phyloP scores from a whole-genome alignment of 176 grass and related monocot species.

The maize (Zea mays) region DNA sequence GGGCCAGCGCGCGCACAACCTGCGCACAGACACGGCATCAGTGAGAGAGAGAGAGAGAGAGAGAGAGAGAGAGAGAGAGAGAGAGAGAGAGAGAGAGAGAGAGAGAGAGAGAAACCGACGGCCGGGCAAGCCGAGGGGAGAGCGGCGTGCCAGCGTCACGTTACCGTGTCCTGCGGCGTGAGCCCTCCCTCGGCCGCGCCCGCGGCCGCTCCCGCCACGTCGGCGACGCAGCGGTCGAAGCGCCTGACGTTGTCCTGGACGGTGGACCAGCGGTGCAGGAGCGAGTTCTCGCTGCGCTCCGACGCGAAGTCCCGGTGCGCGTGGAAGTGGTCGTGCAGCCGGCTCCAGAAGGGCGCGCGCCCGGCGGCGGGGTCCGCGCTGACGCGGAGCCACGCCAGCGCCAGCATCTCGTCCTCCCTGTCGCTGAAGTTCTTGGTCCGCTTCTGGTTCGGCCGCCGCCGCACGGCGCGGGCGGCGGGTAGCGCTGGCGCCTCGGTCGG shows the following conservation, averaged over 20 bases:
- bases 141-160: no score
- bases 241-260: neutral
- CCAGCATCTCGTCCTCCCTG: neutral
- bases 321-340: slow-evolving; percentile 4
- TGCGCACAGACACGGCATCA: neutral
- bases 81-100: no score
- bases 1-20: slow-evolving; percentile 19
- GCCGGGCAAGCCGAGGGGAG: no score
- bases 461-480: neutral
- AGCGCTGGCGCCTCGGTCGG: neutral
- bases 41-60: neutral
- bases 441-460: slow-evolving; percentile 11
- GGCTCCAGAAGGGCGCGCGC: neutral
- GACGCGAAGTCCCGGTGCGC: neutral
- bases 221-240: neutral
- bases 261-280: slow-evolving; percentile 1
- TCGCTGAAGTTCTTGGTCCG: slow-evolving; percentile 7
- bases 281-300: neutral
- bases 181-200: neutral
- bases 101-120: no score
- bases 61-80: no score
- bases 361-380: neutral
- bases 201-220: no score
- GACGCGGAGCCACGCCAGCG: neutral
- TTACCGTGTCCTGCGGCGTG: neutral